phyloP scores from a whole-genome alignment of 768 basidiomycete species.

The Wakefieldia striispora region DNA sequence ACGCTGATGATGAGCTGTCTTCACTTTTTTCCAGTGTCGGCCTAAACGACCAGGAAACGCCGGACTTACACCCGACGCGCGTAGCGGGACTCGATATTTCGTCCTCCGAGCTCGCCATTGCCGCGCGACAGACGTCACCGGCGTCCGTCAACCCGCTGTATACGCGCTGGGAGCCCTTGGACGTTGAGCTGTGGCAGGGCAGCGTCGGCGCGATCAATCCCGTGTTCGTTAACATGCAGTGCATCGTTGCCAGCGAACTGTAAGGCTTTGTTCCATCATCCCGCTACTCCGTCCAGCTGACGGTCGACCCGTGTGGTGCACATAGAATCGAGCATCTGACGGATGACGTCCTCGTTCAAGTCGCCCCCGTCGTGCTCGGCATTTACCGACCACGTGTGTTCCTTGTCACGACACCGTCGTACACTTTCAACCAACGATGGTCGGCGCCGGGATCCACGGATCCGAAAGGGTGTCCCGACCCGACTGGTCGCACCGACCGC shows the following conservation, averaged over 20 bases:
- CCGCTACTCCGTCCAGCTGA: conserved; percentile 2
- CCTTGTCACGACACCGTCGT: conserved; percentile 83
- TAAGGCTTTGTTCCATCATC: conserved; percentile 36
- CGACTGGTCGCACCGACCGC: conserved; percentile 70
- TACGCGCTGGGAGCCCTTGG: conserved; percentile 67
- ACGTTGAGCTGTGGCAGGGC: conserved; percentile 71
- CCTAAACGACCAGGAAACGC: conserved; percentile 39
- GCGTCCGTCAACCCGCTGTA: conserved; percentile 31
- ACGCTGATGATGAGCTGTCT: conserved; percentile 19
- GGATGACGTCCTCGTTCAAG: conserved; percentile 52
- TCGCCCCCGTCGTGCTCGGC: conserved; percentile 73
- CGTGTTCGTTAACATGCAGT: conserved; percentile 61
- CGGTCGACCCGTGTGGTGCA: conserved; percentile 3
- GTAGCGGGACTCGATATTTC: conserved; percentile 73
- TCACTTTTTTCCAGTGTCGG: conserved; percentile 23
- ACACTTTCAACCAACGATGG: conserved; percentile 78
- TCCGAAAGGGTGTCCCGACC: conserved; percentile 61
- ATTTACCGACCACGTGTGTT: conserved; percentile 72
- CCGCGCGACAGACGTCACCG: conserved; percentile 48
- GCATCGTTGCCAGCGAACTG: conserved; percentile 82
- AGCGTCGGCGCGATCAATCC: conserved; percentile 67
- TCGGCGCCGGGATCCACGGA: conserved; percentile 48
- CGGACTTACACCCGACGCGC: conserved; percentile 55
- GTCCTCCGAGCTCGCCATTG: conserved; percentile 49
- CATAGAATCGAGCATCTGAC: conserved; percentile 78